phyloP scores from a whole-genome alignment of 208 protist species.

The Trichomonas vaginalis region DNA sequence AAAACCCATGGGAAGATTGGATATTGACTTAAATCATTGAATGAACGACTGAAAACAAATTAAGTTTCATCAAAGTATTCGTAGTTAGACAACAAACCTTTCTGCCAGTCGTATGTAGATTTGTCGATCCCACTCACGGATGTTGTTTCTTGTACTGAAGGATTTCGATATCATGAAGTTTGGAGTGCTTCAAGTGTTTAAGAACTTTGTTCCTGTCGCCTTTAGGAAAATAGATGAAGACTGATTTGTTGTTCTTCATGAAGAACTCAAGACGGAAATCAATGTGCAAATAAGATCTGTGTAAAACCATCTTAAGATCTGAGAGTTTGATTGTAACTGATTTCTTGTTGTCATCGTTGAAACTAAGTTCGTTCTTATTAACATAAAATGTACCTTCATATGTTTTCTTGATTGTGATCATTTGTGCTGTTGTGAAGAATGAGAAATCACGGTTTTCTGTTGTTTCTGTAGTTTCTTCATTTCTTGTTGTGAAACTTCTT shows the following conservation, averaged over 20 bases:
- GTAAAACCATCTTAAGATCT: not conserved
- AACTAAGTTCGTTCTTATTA: not conserved
- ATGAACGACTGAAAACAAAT: not conserved
- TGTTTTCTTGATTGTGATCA: not conserved
- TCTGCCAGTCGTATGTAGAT: not conserved
- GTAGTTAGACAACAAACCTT: not conserved
- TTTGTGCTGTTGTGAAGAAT: not conserved
- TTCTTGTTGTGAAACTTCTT: not conserved
- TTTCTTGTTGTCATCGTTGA: not conserved
- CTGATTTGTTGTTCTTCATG: not conserved
- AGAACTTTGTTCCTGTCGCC: not conserved
- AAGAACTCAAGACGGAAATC: not conserved
- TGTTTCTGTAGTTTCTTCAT: no score
- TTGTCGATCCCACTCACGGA: not conserved
- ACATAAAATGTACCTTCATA: not conserved
- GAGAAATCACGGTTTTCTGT: not conserved
- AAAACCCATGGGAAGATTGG: slow-evolving; percentile 39
- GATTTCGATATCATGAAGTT: not conserved
- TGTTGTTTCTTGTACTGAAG: not conserved
- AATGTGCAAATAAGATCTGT: not conserved
- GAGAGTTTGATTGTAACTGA: not conserved
- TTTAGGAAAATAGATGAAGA: not conserved
- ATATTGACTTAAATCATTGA: slow-evolving; percentile 16
- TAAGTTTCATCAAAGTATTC: not conserved
- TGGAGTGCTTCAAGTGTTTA: not conserved